Evolutionary conservation across 2,329 filamentous ascomycete genomes (phyloP), one percentile per base, ranked within the genome.

Genomic region (Ascochyta viciae-villosae): DNA sequence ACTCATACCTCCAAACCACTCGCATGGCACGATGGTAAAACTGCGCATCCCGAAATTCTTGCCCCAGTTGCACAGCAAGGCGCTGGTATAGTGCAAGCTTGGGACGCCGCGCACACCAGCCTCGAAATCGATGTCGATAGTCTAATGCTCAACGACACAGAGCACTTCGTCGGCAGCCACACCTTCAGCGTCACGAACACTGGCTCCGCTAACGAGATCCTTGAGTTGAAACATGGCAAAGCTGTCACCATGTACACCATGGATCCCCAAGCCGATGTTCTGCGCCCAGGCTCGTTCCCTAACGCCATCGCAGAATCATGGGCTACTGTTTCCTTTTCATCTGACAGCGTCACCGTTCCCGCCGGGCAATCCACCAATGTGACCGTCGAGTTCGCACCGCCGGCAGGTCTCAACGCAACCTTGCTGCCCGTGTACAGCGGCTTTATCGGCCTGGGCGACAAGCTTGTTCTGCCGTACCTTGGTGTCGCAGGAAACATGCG

Each of bases 51-150:
- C 7, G 41, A 55, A n/a, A 52, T 61, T 16, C 50, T 64, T 1
- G 64, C 66, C 8, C 67, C 67, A 22, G 58, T 68, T 3, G 35
- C 58, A 10, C 65, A 70, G 44, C 67, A 70, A 54, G 64, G 67
- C 9, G 58, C 60, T 8, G 67, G 67, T 4, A 26, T 70, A 2
- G 41, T 66, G 6, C 61, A 65, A 23, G 63, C 58, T 2, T 65
- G 46, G 26, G 24, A 60, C 16, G 67, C 67, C 10, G 63, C 58
- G 15, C 56, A 62, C 43, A 50, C 59, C 16, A 58, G 42, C 3
- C 52, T 55, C 5, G 38, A 57, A 3, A 46, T 63, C n/a, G 58
- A 57, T 29, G 42, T 64, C 5, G 49, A 59, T 29, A 67, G 59
- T 15, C 41, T 68, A 22, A 42, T 52, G 9, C 57, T 64, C 35